Percentiles rank a stretch among this genome's conserved stretches.
These are phyloP conservation scores for Firmiana major DNA, from an alignment of 345 rosid species.

Conservation along the genomic window DNA sequence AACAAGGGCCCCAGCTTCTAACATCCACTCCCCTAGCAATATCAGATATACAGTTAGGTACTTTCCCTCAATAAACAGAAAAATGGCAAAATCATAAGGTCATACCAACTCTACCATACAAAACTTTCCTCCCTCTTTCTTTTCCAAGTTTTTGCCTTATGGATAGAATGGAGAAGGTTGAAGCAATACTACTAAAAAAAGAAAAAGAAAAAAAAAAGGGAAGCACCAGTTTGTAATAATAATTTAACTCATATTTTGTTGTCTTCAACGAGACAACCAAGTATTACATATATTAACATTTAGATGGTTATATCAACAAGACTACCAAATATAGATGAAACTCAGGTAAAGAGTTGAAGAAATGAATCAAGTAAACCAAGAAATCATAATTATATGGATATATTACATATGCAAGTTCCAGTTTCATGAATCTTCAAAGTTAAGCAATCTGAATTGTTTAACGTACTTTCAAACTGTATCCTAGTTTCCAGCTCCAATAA, in stretches of 20 bases:
- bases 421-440: neutral
- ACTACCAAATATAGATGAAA: neutral
- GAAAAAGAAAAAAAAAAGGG: neutral
- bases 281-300: neutral
- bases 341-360: neutral
- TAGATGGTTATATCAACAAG: too few relatives aligned
- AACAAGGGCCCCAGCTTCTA: constrained; percentile 99
- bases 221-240: neutral
- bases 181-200: neutral
- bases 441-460: too few relatives aligned
- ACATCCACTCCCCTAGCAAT: constrained; percentile 84
- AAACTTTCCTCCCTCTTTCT: neutral
- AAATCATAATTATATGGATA: neutral
- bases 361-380: neutral
- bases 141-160: neutral
- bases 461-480: neutral
- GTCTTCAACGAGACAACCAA: neutral
- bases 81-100: neutral
- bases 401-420: neutral
- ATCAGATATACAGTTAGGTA: constrained; percentile 7
- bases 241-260: neutral
- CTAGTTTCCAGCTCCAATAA: neutral
- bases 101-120: neutral
- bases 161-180: neutral
- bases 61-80: neutral